Base-by-base conservation (phyloP, 495 filamentous ascomycete species). In the Podospora didyma region DNA sequence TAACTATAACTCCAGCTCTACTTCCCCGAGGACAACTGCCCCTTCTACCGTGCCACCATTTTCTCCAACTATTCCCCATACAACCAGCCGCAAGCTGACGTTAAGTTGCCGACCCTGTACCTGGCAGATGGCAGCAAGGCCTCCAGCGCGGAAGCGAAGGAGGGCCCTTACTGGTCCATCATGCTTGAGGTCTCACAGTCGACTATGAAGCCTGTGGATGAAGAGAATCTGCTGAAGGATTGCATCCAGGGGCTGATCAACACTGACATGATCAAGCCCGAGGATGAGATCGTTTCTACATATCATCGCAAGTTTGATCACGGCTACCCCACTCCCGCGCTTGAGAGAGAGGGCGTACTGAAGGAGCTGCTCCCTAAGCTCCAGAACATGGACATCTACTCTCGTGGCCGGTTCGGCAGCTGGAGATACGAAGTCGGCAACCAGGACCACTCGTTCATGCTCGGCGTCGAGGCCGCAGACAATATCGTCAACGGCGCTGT, bases 21-120 rank as follows among this genome's bases (percentile, higher is more conserved):
- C 85, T 99, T 97, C 86, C 94, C 94, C 61, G 95, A 99, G 72
- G 86, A 96, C 74, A 85, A 99, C 84, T 96, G 92, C 82, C 92
- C 91, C 69, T 99, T 99, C 86, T 99, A 99, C 82, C 91, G 94
- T 66, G 94, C 94, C 68, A 99, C 94, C 60, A 97, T 99, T 78
- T 99, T 99, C 86, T 97, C 94, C 76, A 99, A 99, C 86, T 99
- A 99, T 82, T 97, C 95, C 17, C 94, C 93, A 56, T 83, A 96
- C 84, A 99, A 99, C 79, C 94, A 97, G 76, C 94, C 94, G 19
- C 77, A 86, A 51, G 78, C 82, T 45, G 85, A 85, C 54, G 86
- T 82, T 67, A 94, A 95, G 79, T 87, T 99, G 39, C 83, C 91
- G 45, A 97, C 94, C 14, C 76, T 89, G 55, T 88, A 90, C 67